Evolutionary conservation across 257 asterid species (phyloP), one percentile per base, ranked within the genome.

Genomic region (Apocynum venetum): DNA sequence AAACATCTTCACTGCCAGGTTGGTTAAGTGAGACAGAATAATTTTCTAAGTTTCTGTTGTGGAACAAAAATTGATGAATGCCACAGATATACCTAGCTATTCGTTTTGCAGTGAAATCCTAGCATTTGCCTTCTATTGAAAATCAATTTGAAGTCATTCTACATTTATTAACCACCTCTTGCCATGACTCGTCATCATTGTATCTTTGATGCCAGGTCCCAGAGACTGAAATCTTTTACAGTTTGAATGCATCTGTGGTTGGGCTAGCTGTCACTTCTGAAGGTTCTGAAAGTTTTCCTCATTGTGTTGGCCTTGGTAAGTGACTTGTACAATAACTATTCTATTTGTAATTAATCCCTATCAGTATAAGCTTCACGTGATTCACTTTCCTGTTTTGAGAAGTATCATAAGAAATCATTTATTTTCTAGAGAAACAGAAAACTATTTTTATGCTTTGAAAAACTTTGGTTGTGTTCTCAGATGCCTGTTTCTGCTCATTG

Each of bases 301-400:
- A 81, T 44, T 95, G 99, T 84, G 91, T 93, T 76, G 99, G 99
- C 72, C 84, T 94, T 83, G 98, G 98, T 94, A 76, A 74, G 97
- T 88, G 52, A 63, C 73, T 75, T 49, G 11, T 71, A 36, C 56
- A 48, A 60, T 38, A 17, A 71, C 72, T 52, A 43, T 38, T 2
- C 40, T 6, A 64, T 1, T 47, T 60, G 17, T 35, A 36, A 20
- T 64, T 49, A 41, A 77, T 52, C 11, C 3, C 36, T 8, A 1
- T 72, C 38, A 9, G 40, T 40, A 20, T 41, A 9, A 0, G 10
- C 19, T 60, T n/a, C 31, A 4, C 41, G 6, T 48, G 47, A 20
- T 52, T 35, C 51, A 47, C 0, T 15, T 35, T 14, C 63, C 15
- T 25, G 15, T 25, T 49, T 40, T 14, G 61, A 40, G 55, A 14